These are phyloP conservation scores for Epichloe gansuensis DNA, from an alignment of 2,329 filamentous ascomycete species.

Conservation along the genomic window DNA sequence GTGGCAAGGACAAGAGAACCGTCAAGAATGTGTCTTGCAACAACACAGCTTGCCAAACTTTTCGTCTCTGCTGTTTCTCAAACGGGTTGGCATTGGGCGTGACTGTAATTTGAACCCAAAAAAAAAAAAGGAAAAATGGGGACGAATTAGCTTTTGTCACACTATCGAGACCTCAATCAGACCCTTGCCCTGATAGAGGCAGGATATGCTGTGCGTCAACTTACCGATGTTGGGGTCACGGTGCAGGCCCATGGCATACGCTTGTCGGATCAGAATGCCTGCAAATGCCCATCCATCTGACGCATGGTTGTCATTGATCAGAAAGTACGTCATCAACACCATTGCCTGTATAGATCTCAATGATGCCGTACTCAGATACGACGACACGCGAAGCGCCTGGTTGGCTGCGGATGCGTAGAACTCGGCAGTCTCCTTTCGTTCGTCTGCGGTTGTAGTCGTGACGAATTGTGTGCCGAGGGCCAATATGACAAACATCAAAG, in stretches of 20 bases:
- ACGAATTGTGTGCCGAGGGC: constrained; percentile 72
- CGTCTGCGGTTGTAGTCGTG: constrained; percentile 40
- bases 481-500: constrained; percentile 64
- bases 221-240: constrained; percentile 62
- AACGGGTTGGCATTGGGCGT: constrained; percentile 53
- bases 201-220: constrained; percentile 4
- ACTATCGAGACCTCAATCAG: too few species aligned
- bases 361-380: constrained; percentile 64
- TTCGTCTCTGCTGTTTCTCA: constrained; percentile 68
- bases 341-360: constrained; percentile 66
- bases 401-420: constrained; percentile 74
- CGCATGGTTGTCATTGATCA: constrained; percentile 78
- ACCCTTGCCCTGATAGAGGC: neutral
- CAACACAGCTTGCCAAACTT: constrained; percentile 71
- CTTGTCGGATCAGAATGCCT: constrained; percentile 63
- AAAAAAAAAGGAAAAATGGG: neutral
- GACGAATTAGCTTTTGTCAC: neutral
- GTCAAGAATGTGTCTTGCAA: constrained; percentile 75
- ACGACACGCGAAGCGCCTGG: constrained; percentile 62
- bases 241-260: constrained; percentile 72
- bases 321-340: constrained; percentile 69
- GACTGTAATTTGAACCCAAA: constrained; percentile 23
- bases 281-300: constrained; percentile 76
- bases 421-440: constrained; percentile 64
- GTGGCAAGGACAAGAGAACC: constrained; percentile 64